These are phyloP conservation scores for Candolleomyces eurysporus DNA, from an alignment of 768 basidiomycete genomes.

Conservation along the genomic window DNA sequence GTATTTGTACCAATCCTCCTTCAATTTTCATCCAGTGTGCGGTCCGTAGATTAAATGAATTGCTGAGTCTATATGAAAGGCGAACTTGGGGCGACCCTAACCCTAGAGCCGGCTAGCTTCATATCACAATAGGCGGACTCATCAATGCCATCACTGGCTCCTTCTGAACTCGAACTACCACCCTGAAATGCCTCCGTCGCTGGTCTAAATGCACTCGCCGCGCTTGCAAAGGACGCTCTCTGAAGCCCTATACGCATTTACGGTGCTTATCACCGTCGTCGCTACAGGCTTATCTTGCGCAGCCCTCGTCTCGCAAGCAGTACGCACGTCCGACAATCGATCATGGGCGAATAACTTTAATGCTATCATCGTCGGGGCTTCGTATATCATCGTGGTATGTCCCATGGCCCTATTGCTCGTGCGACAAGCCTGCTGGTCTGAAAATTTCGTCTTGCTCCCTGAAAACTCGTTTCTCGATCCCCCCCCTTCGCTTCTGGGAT, in stretches of 20 bases:
- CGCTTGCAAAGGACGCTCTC: conserved; percentile 43
- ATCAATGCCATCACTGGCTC: background rate
- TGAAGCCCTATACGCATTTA: conserved; percentile 49
- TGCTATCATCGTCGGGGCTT: conserved; percentile 63
- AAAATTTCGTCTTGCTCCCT: background rate
- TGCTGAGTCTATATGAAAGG: background rate
- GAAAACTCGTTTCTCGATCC: too few relatives aligned
- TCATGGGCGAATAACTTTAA: conserved; percentile 66
- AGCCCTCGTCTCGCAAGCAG: conserved; percentile 68
- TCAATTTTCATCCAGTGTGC: background rate
- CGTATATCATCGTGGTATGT: conserved; percentile 68
- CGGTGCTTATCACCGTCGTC: conserved; percentile 48
- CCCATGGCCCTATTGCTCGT: background rate
- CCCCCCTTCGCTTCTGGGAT: too few relatives aligned
- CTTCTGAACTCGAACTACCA: background rate
- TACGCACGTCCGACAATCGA: conserved; percentile 55
- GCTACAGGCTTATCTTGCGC: conserved; percentile 62
- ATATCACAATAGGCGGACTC: background rate
- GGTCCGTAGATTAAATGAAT: background rate
- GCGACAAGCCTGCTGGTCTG: background rate
- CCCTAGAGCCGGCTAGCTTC: background rate
- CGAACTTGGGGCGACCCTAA: background rate
- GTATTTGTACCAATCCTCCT: background rate
- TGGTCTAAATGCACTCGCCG: background rate
- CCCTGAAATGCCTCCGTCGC: background rate